A percentile compares a stretch with the other conserved stretches of the same genome.
These are phyloP conservation scores for Aphanomyces astaci DNA, from an alignment of 352 stramenopile species.

Conservation along the genomic window DNA sequence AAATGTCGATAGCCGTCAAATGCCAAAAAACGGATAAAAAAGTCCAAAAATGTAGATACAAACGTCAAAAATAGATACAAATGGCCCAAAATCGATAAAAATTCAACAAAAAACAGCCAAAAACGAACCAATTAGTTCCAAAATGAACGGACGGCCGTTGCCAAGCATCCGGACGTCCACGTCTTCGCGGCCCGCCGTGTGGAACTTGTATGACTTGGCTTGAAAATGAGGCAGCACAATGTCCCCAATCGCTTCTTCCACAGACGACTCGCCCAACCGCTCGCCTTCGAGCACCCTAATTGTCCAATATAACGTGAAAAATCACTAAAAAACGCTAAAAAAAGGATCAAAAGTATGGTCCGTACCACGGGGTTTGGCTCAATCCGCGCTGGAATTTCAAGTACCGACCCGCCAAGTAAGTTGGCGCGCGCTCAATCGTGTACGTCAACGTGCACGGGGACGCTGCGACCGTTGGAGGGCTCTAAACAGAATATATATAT, in stretches of 20 bases:
- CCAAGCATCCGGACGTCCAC: slow-evolving; percentile 97
- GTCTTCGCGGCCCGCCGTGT: slow-evolving; percentile 95
- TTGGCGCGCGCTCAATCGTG: slow-evolving; percentile 62
- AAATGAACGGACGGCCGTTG: slow-evolving; percentile 88
- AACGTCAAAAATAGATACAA: too few relatives aligned
- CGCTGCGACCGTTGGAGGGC: background rate
- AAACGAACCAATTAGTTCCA: slow-evolving; percentile 69
- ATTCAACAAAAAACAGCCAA: background rate
- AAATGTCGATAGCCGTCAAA: too few relatives aligned
- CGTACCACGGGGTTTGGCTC: slow-evolving; percentile 83
- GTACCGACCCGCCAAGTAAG: slow-evolving; percentile 87
- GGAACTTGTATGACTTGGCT: slow-evolving; percentile 88
- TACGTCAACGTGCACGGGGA: background rate
- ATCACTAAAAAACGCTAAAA: background rate
- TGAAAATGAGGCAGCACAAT: slow-evolving; percentile 58
- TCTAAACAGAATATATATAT: too few relatives aligned
- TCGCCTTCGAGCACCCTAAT: slow-evolving; percentile 59
- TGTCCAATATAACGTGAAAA: too few relatives aligned
- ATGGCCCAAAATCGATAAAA: background rate
- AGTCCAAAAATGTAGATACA: too few relatives aligned
- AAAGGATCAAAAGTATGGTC: background rate
- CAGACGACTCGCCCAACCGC: slow-evolving; percentile 78
- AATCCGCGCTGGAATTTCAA: slow-evolving; percentile 85
- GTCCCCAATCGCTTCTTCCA: slow-evolving; percentile 84
- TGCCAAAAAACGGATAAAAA: too few relatives aligned